These are phyloP conservation scores for Aspergillus sergii DNA, from an alignment of 2,329 filamentous ascomycete species.

Conservation along the genomic window DNA sequence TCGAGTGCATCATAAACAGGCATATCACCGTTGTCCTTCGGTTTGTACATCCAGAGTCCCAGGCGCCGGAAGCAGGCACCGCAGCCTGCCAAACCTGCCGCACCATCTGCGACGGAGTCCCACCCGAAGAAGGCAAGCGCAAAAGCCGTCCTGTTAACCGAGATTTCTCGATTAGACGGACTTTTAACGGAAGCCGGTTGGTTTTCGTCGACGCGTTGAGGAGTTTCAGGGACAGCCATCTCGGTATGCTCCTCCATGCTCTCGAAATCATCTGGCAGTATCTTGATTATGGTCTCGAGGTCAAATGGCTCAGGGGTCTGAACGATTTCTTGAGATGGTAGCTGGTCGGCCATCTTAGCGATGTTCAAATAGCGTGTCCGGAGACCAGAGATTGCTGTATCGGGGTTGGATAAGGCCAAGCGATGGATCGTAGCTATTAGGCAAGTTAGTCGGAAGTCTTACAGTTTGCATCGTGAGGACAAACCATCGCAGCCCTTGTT, in stretches of 20 bases:
- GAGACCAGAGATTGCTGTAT: conserved; percentile 60
- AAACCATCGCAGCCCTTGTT: conserved; percentile 83
- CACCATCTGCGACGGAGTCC: conserved; percentile 57
- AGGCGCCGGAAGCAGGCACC: conserved; percentile 84
- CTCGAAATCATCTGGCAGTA: conserved; percentile 33
- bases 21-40: conserved; percentile 60
- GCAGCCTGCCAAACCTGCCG: conserved; percentile 71
- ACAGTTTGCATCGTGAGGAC: conserved; percentile 8
- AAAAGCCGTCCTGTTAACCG: conserved; percentile 64
- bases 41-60: conserved; percentile 91
- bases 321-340: conserved; percentile 35
- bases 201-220: conserved; percentile 3
- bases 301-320: conserved; percentile 36
- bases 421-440: conserved; percentile 64
- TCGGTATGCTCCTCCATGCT: conserved; percentile 15
- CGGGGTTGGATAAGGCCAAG: conserved; percentile 65
- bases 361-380: conserved; percentile 65
- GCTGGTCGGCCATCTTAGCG: conserved; percentile 39
- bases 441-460: conserved; percentile 24
- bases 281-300: conserved; percentile 32
- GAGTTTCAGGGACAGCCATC: conserved; percentile 19
- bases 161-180: conserved; percentile 14
- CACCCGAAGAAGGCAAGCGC: conserved; percentile 73
- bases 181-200: conserved; percentile 9
- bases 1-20: conserved; percentile 59